Conservation (phyloP, 108 stramenopile species). For the Nitzschia sp. region DNA sequence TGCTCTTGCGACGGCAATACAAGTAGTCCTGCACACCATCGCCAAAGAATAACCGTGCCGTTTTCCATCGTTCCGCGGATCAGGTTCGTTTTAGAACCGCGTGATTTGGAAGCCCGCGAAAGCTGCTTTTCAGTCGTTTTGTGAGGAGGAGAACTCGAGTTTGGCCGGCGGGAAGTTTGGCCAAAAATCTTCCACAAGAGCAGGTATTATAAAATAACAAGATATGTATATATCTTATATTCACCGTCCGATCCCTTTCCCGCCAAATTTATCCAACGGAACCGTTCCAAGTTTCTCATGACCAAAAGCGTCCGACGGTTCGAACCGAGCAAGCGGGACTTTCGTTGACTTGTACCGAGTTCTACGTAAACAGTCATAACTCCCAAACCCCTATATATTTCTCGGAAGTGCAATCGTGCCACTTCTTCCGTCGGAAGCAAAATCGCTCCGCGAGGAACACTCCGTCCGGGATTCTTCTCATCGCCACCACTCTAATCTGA, state of each 20-base stretch:
- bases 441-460: not conserved
- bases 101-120: too few species aligned
- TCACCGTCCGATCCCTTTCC: not conserved
- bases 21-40: too few species aligned
- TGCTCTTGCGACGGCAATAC: too few species aligned
- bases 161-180: constrained; percentile 6
- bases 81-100: too few species aligned
- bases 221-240: too few species aligned
- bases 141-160: not conserved
- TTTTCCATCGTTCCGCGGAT: too few species aligned
- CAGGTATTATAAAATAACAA: not conserved
- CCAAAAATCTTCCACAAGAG: constrained; percentile 2
- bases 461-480: constrained; percentile 2
- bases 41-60: too few species aligned
- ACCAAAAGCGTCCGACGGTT: constrained; percentile 1
- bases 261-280: constrained; percentile 10
- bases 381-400: constrained; percentile 5
- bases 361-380: constrained; percentile 10
- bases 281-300: not conserved
- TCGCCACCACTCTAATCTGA: not conserved
- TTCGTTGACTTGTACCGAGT: not conserved
- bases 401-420: constrained; percentile 20
- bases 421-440: not conserved
- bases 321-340: constrained; percentile 5
- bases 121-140: not conserved